Evolutionary conservation across 2,329 filamentous ascomycete genomes (phyloP), one percentile per base, ranked within the genome.

Genomic region (Colletotrichum sidae): DNA sequence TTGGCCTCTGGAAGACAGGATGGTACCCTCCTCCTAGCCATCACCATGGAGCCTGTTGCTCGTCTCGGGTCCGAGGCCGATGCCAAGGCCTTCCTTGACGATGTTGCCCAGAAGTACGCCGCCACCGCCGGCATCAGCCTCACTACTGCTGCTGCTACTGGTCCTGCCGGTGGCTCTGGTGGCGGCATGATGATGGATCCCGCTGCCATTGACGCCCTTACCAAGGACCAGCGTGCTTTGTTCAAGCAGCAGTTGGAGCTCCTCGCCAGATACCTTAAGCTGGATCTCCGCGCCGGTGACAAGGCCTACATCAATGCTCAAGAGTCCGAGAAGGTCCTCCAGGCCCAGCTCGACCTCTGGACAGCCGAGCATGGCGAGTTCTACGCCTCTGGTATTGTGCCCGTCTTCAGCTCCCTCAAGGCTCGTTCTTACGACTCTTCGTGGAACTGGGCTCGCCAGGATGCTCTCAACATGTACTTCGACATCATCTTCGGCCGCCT

Each of bases 161-260:
- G 93, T 69, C 87, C 87, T 67, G 91, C 89, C 59, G 90, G 85
- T 60, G 91, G 86, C 67, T 88, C 84, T 62, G 87, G 85, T 60
- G 92, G 88, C 70, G 95, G 94, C 76, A 98, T 99, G 96, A 97
- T 99, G 93, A 98, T 99, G 94, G 96, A 99, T 74, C 96, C 96
- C 8, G 96, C 95, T 44, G 96, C 96, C 57, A 91, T 99, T 69
- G 96, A 99, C 77, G 96, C 96, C 12, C 86, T 99, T 58, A 99
- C 96, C 74, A 98, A 98, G 79, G 96, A 98, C 75, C 96, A 99
- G 80, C 90, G 92, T 69, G 92, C 93, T 34, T 86, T 99, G 1
- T 98, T 98, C 89, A 98, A 98, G 86, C 95, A 99, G 77, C 96
- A 99, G 78, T 87, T 99, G 34, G 96, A 99, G 83, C 86, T 97